These are phyloP conservation scores for Russula lepida DNA, from an alignment of 768 basidiomycete genomes.

Conservation along the genomic window DNA sequence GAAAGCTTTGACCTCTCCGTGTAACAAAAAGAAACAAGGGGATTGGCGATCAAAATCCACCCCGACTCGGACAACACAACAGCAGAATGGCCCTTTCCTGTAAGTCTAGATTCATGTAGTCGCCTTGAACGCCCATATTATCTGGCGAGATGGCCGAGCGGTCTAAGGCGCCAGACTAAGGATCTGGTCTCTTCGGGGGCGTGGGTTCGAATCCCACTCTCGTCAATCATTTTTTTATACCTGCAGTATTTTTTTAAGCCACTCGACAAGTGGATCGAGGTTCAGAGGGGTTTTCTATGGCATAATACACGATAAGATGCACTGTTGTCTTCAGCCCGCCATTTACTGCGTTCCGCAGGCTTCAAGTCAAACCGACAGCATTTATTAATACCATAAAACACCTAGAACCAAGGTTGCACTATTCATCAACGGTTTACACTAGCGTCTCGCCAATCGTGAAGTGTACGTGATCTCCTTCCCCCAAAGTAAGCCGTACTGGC, in stretches of 20 bases:
- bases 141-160: constrained; percentile 68
- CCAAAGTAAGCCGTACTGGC: constrained; percentile 69
- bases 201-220: constrained; percentile 47
- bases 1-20: not conserved
- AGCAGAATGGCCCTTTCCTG: not conserved
- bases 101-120: not conserved
- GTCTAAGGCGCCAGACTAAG: constrained; percentile 87
- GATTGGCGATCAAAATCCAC: not conserved
- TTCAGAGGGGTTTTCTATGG: too few relatives aligned
- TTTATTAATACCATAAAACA: constrained; percentile 16
- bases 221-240: constrained; percentile 20
- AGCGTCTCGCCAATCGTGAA: constrained; percentile 46
- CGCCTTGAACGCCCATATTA: not conserved
- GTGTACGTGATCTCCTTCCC: constrained; percentile 78
- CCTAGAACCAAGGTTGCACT: not conserved
- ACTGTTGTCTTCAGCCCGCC: not conserved
- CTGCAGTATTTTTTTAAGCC: not conserved
- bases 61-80: not conserved
- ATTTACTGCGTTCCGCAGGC: not conserved
- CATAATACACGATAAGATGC: too few relatives aligned
- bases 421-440: constrained; percentile 26
- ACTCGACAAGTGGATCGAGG: too few relatives aligned
- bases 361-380: not conserved
- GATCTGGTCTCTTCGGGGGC: constrained; percentile 42
- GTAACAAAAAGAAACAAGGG: not conserved